Evolutionary conservation across 257 asterid species (phyloP).

Genomic region (Leptodermis oblonga): DNA sequence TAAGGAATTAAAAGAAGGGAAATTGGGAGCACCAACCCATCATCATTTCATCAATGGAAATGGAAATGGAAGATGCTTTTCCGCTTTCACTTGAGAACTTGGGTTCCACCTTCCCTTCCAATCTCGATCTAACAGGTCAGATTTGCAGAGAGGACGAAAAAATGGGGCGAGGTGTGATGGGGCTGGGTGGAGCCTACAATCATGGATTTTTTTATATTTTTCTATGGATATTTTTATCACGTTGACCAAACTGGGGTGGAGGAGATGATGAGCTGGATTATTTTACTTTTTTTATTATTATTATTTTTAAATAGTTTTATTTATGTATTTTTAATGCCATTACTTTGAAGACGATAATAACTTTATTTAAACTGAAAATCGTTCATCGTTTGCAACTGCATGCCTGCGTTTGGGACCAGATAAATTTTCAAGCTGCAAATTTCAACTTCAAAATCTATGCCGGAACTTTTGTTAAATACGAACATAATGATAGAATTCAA

Average conservation of each 20-base stretch:
- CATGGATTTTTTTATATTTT: background rate
- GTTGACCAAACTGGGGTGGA: slow-evolving; percentile 9
- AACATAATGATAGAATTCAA: too few species aligned
- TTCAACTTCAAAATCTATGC: too few species aligned
- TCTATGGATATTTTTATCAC: background rate
- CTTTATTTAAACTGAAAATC: too few species aligned
- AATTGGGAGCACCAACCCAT: background rate
- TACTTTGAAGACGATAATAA: too few species aligned
- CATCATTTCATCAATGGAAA: too few species aligned
- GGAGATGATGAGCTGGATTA: background rate
- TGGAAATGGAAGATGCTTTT: background rate
- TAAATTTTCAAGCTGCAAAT: too few species aligned
- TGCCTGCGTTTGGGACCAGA: too few species aligned
- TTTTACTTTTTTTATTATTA: background rate
- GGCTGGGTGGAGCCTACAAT: slow-evolving; percentile 5
- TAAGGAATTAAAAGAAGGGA: too few species aligned
- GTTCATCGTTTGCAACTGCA: too few species aligned
- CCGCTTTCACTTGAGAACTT: background rate
- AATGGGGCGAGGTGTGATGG: background rate
- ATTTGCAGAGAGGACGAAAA: background rate
- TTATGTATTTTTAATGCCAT: too few species aligned
- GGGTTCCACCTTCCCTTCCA: background rate
- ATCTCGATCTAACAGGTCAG: background rate
- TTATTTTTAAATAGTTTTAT: background rate
- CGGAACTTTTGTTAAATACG: too few species aligned